These are phyloP conservation scores for Ophiocordyceps camponoti-rufipedis DNA, from an alignment of 2,329 filamentous ascomycete genomes.

Conservation along the genomic window DNA sequence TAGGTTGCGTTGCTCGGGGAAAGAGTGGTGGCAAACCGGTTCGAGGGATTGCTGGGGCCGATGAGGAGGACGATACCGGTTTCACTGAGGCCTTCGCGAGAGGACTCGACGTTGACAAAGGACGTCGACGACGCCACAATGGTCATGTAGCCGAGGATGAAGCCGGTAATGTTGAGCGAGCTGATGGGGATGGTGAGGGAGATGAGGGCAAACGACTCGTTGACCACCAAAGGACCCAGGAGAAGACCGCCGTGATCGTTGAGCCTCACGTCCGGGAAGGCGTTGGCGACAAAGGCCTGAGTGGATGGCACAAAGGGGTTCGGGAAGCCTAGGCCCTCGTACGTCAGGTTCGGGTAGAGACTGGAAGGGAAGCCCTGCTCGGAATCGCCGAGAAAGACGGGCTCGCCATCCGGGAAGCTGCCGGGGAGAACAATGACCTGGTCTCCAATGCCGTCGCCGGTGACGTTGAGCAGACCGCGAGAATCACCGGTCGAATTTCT, in stretches of 20 bases:
- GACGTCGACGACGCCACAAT: conserved; percentile 52
- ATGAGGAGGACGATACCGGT: conserved; percentile 56
- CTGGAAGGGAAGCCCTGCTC: conserved; percentile 49
- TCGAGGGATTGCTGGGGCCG: conserved; percentile 47
- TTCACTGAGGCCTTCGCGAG: conserved; percentile 49
- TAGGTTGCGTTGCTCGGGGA: conserved; percentile 29
- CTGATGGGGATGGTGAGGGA: conserved; percentile 70
- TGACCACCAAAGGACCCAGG: conserved; percentile 57
- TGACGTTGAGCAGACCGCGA: conserved; percentile 45
- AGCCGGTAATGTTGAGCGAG: conserved; percentile 32
- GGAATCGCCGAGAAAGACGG: conserved; percentile 41
- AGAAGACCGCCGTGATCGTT: conserved; percentile 41
- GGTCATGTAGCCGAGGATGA: conserved; percentile 71
- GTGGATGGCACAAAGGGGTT: conserved; percentile 23
- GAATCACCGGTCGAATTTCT: conserved; percentile 40
- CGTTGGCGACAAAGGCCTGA: conserved; percentile 24
- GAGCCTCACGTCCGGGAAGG: conserved; percentile 31
- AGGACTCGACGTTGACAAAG: conserved; percentile 41
- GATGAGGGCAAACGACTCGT: conserved; percentile 54
- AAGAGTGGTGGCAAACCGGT: conserved; percentile 34
- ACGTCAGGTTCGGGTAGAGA: conserved; percentile 68
- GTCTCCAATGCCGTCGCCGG: conserved; percentile 22
- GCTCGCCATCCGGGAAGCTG: conserved; percentile 32
- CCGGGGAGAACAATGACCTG: conserved; percentile 42
- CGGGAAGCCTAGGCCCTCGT: conserved; percentile 24